These are phyloP conservation scores for Clonostachys sp. DNA, from an alignment of 2,329 filamentous ascomycete genomes.

Conservation along the genomic window DNA sequence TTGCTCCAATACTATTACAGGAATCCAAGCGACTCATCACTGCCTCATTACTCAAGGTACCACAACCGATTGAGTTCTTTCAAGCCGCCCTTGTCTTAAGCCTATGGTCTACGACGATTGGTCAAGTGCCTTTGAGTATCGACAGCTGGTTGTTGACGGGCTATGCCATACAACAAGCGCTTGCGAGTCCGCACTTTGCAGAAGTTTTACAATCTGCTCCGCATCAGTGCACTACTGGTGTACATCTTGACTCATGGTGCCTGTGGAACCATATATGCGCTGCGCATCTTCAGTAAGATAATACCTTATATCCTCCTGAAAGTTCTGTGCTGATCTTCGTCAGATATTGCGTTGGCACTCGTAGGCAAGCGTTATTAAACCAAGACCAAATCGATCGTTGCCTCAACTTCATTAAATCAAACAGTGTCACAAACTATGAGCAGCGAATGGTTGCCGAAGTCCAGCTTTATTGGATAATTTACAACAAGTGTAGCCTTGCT, in stretches of 20 bases:
- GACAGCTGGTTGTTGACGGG: conserved; percentile 18
- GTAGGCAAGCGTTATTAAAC: conserved; percentile 10
- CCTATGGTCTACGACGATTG: conserved; percentile 18
- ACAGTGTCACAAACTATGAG: conserved; percentile 13
- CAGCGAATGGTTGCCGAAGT: conserved; percentile 18
- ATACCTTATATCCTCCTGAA: background rate
- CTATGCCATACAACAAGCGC: conserved; percentile 14
- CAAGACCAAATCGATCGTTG: conserved; percentile 12
- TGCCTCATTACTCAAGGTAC: conserved; percentile 5
- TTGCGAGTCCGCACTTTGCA: conserved; percentile 11
- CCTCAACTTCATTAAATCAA: conserved; percentile 3
- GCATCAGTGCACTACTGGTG: background rate
- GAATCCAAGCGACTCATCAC: conserved; percentile 12
- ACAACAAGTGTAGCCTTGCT: conserved; percentile 8
- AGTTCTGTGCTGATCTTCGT: background rate
- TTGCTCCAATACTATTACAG: conserved; percentile 13
- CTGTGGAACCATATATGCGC: conserved; percentile 19
- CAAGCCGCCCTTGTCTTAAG: conserved; percentile 14
- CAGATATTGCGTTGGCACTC: conserved; percentile 18
- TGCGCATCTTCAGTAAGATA: conserved; percentile 15
- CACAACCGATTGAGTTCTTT: conserved; percentile 13
- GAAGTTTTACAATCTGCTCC: background rate
- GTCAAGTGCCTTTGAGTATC: conserved; percentile 15
- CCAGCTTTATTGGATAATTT: conserved; percentile 17
- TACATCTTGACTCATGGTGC: conserved; percentile 9